Base-by-base conservation (phyloP, 768 basidiomycete species). In the Boletus sensibilis region DNA sequence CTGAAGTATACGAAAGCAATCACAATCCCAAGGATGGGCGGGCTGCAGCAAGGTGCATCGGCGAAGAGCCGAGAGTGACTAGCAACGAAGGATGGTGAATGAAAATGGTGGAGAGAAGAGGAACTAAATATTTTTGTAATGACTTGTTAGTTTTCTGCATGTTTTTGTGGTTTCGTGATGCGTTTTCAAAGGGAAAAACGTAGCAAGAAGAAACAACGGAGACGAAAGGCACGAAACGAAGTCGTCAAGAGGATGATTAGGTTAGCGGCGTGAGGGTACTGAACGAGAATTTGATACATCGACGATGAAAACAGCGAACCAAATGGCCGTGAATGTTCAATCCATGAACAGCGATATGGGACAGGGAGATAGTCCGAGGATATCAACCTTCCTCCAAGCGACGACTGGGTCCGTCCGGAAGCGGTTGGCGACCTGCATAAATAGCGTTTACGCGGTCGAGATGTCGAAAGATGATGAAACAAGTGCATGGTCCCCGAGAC, bases 101-200 rank as follows among this genome's bases (percentile, higher is more conserved):
- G 75, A 72, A 72, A 68, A 63, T 62, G 40, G 42, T 72, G 66
- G 71, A 74, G 69, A 72, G 71, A 72, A 60, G 57, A 69, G 60
- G 14, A 56, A 43, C 60, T 65, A 66, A 68, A 72, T 81, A 72
- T 84, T 83, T 83, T 83, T 82, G 75, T 75, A 63, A 61, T 67
- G 75, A 71, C 53, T 54, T 56, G 50, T 33, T 38, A 21, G 52
- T 73, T 72, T 71, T 72, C 56, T 72, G 60, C 56, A 52, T 78
- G 72, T 70, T 74, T 73, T 77, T 71, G 64, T 66, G 62, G 45
- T 72, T 71, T 73, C 64, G 56, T 63, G 66, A 67, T 62, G 67
- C 54, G 60, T 65, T 58, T 61, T 68, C 58, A 53, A 55, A 59
- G 64, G 33, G 27, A 71, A 65, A 74, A 74, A 71, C 68, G 64